These are phyloP conservation scores for Hypoxylon perforatum DNA, from an alignment of 495 filamentous ascomycete genomes.

Conservation along the genomic window DNA sequence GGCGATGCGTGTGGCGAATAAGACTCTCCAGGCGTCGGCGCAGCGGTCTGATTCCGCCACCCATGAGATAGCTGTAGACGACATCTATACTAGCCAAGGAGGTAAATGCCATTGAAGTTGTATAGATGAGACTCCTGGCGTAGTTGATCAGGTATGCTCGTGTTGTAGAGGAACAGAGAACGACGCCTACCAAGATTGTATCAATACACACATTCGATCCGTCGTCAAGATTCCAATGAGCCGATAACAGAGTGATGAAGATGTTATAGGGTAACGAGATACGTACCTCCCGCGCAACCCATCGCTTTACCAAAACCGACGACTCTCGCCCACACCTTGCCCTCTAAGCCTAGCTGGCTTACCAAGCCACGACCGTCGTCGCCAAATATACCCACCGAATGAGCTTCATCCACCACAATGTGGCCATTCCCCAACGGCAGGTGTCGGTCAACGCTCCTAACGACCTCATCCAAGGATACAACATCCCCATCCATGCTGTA, in stretches of 20 bases:
- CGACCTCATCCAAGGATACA: slow-evolving; percentile 69
- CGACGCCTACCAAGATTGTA: slow-evolving; percentile 47
- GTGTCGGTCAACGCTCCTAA: slow-evolving; percentile 64
- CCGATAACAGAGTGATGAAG: slow-evolving; percentile 5
- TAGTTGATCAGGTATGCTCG: slow-evolving; percentile 73
- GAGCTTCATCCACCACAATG: slow-evolving; percentile 83
- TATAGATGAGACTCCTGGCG: slow-evolving; percentile 69
- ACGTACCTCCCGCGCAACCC: slow-evolving; percentile 75
- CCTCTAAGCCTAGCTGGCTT: slow-evolving; percentile 71
- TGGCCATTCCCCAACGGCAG: slow-evolving; percentile 70
- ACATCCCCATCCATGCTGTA: slow-evolving; percentile 90
- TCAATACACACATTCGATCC: slow-evolving; percentile 12
- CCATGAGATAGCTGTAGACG: slow-evolving; percentile 60
- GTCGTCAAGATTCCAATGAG: not conserved
- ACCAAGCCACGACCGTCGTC: slow-evolving; percentile 73
- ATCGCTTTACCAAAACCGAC: slow-evolving; percentile 84
- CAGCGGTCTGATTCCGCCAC: slow-evolving; percentile 54
- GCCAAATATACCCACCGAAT: slow-evolving; percentile 76
- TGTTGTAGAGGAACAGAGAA: slow-evolving; percentile 59
- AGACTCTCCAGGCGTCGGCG: slow-evolving; percentile 37
- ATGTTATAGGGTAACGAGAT: not conserved
- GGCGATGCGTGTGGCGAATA: slow-evolving; percentile 42
- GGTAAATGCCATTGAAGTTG: slow-evolving; percentile 67
- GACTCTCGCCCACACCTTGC: slow-evolving; percentile 72
- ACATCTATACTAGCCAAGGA: slow-evolving; percentile 61